Percentiles rank a stretch among this genome's conserved stretches.
phyloP scores from a whole-genome alignment of 768 basidiomycete genomes.

The Calocybe gangraenosa region DNA sequence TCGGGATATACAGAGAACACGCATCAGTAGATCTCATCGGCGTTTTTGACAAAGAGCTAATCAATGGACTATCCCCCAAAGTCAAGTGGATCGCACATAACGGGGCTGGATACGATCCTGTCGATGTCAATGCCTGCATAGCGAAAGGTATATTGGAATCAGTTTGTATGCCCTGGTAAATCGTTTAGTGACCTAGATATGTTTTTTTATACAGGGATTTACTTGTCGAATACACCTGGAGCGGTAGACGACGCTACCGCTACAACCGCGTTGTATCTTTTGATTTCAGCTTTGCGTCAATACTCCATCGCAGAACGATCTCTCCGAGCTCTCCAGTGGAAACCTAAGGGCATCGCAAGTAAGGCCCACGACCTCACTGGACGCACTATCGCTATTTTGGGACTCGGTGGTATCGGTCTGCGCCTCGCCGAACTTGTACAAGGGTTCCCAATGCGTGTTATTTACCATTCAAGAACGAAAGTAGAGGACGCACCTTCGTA shows the following conservation, averaged over 20 bases:
- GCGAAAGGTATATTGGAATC: conserved; percentile 60
- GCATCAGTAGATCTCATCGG: conserved; percentile 62
- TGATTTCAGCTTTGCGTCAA: conserved; percentile 74
- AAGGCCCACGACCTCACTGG: conserved; percentile 61
- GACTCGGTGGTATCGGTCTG: conserved; percentile 73
- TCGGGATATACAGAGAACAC: conserved; percentile 81
- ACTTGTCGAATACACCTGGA: conserved; percentile 83
- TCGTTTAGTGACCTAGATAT: too few relatives aligned
- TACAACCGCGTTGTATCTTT: conserved; percentile 79
- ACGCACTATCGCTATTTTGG: conserved; percentile 68
- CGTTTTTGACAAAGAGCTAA: conserved; percentile 74
- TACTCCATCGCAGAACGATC: conserved; percentile 63
- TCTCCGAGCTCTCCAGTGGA: conserved; percentile 58
- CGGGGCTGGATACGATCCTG: conserved; percentile 89
- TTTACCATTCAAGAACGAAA: conserved; percentile 71
- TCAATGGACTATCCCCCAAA: conserved; percentile 58
- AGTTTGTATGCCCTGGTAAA: too few relatives aligned
- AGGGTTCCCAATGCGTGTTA: conserved; percentile 85
- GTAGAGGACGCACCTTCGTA: conserved; percentile 59
- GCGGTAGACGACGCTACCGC: conserved; percentile 92
- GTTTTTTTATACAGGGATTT: conserved; percentile 46
- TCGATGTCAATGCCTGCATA: conserved; percentile 74
- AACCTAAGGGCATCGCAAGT: conserved; percentile 41
- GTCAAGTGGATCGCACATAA: conserved; percentile 91
- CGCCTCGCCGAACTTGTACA: conserved; percentile 67